A percentile compares a stretch with the other conserved stretches of the same genome.
These are phyloP conservation scores for Cephaloascus fragrans DNA, from an alignment of 805 yeast genomes.

Conservation along the genomic window DNA sequence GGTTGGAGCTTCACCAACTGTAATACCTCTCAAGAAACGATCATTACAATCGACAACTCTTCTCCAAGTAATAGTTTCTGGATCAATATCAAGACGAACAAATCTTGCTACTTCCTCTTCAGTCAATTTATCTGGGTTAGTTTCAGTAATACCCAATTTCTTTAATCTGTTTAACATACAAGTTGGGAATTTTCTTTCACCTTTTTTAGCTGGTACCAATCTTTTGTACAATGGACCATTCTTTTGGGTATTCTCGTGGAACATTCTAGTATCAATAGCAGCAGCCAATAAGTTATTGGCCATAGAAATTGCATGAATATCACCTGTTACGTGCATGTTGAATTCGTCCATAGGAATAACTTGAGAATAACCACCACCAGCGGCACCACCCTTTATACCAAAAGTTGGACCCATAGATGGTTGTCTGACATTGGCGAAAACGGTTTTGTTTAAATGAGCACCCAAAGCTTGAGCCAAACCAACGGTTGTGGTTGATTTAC, in stretches of 20 bases:
- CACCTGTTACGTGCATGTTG: slow-evolving; percentile 81
- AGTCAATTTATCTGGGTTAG: slow-evolving; percentile 65
- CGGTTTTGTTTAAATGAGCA: slow-evolving; percentile 60
- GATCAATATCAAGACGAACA: slow-evolving; percentile 68
- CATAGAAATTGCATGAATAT: slow-evolving; percentile 76
- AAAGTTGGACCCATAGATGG: slow-evolving; percentile 88
- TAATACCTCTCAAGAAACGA: slow-evolving; percentile 67
- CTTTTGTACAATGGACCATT: slow-evolving; percentile 67
- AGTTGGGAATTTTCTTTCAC: slow-evolving; percentile 54
- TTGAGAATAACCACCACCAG: slow-evolving; percentile 85
- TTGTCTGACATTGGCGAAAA: slow-evolving; percentile 76
- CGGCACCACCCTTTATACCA: slow-evolving; percentile 87
- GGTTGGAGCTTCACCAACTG: slow-evolving; percentile 75
- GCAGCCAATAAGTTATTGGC: slow-evolving; percentile 78
- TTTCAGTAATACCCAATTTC: slow-evolving; percentile 60
- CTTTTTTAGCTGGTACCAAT: slow-evolving; percentile 68
- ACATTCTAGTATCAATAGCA: slow-evolving; percentile 79
- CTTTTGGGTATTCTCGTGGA: slow-evolving; percentile 71
- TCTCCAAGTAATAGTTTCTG: slow-evolving; percentile 72
- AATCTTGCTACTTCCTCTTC: slow-evolving; percentile 55
- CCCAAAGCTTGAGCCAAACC: slow-evolving; percentile 77
- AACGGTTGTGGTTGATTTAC: slow-evolving; percentile 77
- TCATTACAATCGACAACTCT: slow-evolving; percentile 83
- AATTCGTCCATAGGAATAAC: slow-evolving; percentile 86
- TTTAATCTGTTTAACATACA: slow-evolving; percentile 59